Evolutionary conservation across 495 filamentous ascomycete species (phyloP), one percentile per base, ranked within the genome.

Genomic region (Hypoxylon subgilvum): DNA sequence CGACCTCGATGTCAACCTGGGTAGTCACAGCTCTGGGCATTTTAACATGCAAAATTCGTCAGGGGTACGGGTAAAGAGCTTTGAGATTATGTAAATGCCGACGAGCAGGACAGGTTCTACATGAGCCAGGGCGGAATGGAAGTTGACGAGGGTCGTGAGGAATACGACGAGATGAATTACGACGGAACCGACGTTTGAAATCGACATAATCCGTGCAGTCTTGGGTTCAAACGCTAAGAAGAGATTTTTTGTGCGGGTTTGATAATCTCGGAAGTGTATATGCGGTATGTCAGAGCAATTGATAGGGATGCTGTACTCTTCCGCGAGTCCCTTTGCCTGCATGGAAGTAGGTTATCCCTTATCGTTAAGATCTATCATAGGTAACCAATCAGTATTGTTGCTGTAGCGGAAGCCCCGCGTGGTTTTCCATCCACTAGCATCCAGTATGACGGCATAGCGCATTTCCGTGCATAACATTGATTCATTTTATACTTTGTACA

Each of bases 91-190:
- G 43, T 74, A 73, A 12, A 74, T 52, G 22, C 52, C 53, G 32
- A 74, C 32, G 22, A 72, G 57, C 7, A 72, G 10, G 9, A 67
- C 57, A 14, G 71, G 68, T 21, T 72, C 72, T 17, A 68, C 63
- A 41, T 65, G 58, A 43, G 73, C 57, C 27, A 76, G 52, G 12
- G 65, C 68, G 44, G 67, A 68, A 61, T 63, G 64, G 43, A 76
- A 69, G 51, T 76, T 72, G 38, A 76, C 69, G 30, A 76, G 64
- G 7, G 70, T 70, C 16, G 69, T 73, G 41, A 76, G 61, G 55
- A 74, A 76, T 52, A 74, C 69, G 17, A 74, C 64, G 38, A 70
- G 61, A 44, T 74, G 65, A 27, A 74, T 44, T 27, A 73, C 40
- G 31, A 76, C 61, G 14, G 73, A 70, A 17, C 72, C 72, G 42